Base-by-base conservation (phyloP, 2,329 filamentous ascomycete genomes). In the Ascochyta viciae-villosae region DNA sequence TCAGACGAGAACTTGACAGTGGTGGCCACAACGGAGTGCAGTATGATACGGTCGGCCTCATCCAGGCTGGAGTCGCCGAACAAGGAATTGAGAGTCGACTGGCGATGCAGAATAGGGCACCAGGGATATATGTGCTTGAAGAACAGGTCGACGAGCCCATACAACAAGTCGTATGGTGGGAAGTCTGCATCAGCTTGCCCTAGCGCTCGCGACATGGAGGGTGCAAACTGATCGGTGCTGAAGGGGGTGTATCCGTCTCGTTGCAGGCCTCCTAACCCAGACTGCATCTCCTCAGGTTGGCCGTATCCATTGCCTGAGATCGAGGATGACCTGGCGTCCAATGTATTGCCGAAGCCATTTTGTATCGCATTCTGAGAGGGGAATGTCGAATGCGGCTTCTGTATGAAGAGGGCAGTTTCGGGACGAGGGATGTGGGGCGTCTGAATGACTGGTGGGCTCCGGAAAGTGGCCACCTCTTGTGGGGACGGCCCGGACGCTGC, bases 21-120 rank as follows among this genome's bases (percentile, higher is more conserved):
- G 0, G 92, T 95, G 1, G 92, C 92, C 4, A 96, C 91, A 51
- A 96, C 96, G 5, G 93, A 89, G 74, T 96, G 91, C 6, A 96
- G 80, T 13, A 96, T 80, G 50, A 96, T 89, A 38, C 89, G 84
- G 70, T 96, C 92, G 1, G 89, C 87, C 74, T 96, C 91, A 34
- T 93, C 89, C 2, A 95, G 79, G 1, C 88, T 85, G 64, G 64
- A 79, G 75, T 13, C 85, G 0, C 91, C 91, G 64, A 96, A 96
- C 0, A 96, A 81, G 0, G 87, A 87, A 65, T 96, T 90, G 8
- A 96, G 76, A 0, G 92, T 96, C 4, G 89, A 87, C 68, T 90
- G 87, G 22, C 91, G 86, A 75, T 96, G 91, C n/a, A 96, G 80
- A 23, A 96, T 95, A 0, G 93, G 92, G 71, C 92, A 96, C 85